A percentile compares a stretch with the other conserved stretches of the same genome.
Evolutionary conservation across 352 stramenopile genomes (phyloP).

Genomic region (Pythium dissotocum): DNA sequence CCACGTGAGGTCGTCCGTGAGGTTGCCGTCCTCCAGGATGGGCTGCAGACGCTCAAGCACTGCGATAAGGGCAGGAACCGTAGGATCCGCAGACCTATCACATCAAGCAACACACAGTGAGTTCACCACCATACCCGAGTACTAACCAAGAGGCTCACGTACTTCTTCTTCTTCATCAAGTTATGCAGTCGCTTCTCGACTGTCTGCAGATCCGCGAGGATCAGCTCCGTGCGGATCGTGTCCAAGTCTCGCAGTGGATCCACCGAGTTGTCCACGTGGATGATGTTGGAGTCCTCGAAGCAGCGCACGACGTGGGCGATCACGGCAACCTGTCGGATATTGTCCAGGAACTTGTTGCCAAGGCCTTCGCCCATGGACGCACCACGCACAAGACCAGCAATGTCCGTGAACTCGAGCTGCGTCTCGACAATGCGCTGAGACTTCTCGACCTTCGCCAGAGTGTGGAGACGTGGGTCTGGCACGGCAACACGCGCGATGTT

Average conservation of each 20-base stretch:
- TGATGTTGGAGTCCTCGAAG: constrained; percentile 98
- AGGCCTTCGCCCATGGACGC: constrained; percentile 82
- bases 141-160: not conserved
- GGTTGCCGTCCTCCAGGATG: constrained; percentile 85
- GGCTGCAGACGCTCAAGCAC: constrained; percentile 62
- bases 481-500: constrained; percentile 82
- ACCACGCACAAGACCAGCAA: constrained; percentile 81
- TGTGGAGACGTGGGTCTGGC: constrained; percentile 60
- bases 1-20: constrained; percentile 50
- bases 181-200: constrained; percentile 69
- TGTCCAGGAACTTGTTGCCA: constrained; percentile 88
- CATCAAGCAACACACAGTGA: constrained; percentile 5
- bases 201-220: constrained; percentile 88
- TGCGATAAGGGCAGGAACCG: constrained; percentile 46
- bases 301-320: constrained; percentile 94
- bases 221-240: constrained; percentile 97
- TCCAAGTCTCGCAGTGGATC: constrained; percentile 97
- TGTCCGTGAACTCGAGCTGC: constrained; percentile 88
- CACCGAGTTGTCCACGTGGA: constrained; percentile 95
- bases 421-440: constrained; percentile 52
- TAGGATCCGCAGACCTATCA: constrained; percentile 55
- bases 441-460: constrained; percentile 68
- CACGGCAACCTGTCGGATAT: constrained; percentile 84
- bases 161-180: constrained; percentile 83
- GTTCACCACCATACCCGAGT: not conserved